These are phyloP conservation scores for Reutealis trisperma DNA, from an alignment of 345 rosid species.

Conservation along the genomic window DNA sequence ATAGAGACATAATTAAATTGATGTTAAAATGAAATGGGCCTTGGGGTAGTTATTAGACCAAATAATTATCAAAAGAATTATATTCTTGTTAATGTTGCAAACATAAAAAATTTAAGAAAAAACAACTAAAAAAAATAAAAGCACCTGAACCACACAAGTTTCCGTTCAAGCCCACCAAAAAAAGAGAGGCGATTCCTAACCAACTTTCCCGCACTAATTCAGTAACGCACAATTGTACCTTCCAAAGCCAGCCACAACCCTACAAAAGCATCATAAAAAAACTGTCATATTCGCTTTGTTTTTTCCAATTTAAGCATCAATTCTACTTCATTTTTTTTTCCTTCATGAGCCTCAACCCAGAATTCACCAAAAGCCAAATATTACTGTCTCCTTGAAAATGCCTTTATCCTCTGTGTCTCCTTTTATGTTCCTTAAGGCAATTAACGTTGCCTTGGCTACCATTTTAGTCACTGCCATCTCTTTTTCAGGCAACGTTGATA, in stretches of 20 bases:
- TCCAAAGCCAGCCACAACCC: background rate
- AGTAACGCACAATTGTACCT: background rate
- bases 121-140: background rate
- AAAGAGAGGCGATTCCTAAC: slow-evolving; percentile 25
- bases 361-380: background rate
- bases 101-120: background rate
- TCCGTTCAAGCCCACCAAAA: slow-evolving; percentile 24
- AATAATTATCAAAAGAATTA: too few species aligned
- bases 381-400: slow-evolving; percentile 8
- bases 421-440: background rate
- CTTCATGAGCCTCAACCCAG: background rate
- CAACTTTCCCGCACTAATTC: background rate
- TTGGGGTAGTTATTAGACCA: too few species aligned
- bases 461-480: slow-evolving; percentile 22
- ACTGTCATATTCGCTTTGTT: background rate
- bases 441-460: slow-evolving; percentile 16
- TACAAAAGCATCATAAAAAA: background rate
- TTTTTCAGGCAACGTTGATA: slow-evolving; percentile 23
- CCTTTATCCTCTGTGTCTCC: slow-evolving; percentile 11
- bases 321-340: background rate
- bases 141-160: slow-evolving; percentile 29
- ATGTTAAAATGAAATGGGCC: too few species aligned
- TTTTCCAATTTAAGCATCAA: background rate
- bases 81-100: background rate
- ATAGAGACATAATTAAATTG: too few species aligned